Evolutionary conservation across 2,329 filamentous ascomycete genomes (phyloP).

Genomic region (Trichoderma simmonsii): DNA sequence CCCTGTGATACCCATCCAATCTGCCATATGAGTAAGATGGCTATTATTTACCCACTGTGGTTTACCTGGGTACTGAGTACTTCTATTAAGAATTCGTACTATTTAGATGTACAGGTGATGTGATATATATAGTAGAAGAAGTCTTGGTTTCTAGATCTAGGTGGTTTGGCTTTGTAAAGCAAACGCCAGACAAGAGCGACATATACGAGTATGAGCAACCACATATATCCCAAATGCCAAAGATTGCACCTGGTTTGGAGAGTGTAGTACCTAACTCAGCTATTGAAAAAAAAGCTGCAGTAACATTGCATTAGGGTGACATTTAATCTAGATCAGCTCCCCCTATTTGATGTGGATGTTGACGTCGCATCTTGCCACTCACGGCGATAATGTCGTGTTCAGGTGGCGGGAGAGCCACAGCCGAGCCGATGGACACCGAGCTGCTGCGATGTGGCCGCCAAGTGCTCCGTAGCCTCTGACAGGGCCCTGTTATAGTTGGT

Average conservation of each 20-base stretch:
- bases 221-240: background rate
- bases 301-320: background rate
- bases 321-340: background rate
- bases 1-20: background rate
- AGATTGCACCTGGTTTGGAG: background rate
- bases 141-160: background rate
- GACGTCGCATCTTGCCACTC: conserved; percentile 13
- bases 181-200: background rate
- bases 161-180: background rate
- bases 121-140: background rate
- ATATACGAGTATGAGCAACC: background rate
- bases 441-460: background rate
- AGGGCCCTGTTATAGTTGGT: background rate
- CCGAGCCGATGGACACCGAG: conserved; percentile 1
- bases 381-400: conserved; percentile 4
- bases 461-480: background rate
- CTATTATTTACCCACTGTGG: background rate
- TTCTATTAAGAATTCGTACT: background rate
- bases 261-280: background rate
- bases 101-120: background rate
- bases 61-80: background rate
- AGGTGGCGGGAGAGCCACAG: background rate
- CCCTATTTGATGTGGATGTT: background rate
- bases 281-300: background rate
- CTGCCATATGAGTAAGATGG: background rate